Conservation (phyloP, 352 stramenopile genomes). For the Phytophthora cryptogea region DNA sequence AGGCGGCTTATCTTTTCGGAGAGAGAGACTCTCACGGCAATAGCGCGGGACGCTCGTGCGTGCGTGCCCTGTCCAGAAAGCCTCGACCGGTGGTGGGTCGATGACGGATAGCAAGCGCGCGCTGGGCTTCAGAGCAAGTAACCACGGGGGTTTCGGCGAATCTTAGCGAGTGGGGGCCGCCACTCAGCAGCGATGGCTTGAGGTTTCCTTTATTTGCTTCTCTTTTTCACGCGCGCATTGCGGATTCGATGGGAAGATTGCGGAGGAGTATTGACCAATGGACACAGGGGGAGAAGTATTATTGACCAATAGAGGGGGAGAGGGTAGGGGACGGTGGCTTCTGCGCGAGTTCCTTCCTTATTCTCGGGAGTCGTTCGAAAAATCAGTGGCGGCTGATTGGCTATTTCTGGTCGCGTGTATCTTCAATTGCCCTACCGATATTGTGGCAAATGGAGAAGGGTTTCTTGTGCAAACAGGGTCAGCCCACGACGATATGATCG, state of each 20-base stretch:
- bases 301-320: too few relatives aligned
- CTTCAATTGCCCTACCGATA: conserved; percentile 5
- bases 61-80: conserved; percentile 18
- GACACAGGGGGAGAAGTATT: too few relatives aligned
- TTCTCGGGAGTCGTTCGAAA: conserved; percentile 24
- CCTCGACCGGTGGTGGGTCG: conserved; percentile 1
- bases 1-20: conserved; percentile 15
- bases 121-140: conserved; percentile 16
- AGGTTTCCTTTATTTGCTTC: conserved; percentile 30
- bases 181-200: conserved; percentile 11
- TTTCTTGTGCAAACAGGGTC: too few relatives aligned
- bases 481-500: too few relatives aligned
- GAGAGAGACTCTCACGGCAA: not conserved
- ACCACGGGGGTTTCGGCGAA: conserved; percentile 31
- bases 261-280: not conserved
- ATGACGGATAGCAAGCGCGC: not conserved
- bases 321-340: not conserved
- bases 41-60: conserved; percentile 9
- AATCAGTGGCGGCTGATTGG: conserved; percentile 16
- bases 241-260: conserved; percentile 7
- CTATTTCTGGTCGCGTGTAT: conserved; percentile 1
- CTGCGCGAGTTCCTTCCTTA: conserved; percentile 17
- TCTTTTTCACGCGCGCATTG: conserved; percentile 30
- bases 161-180: conserved; percentile 33
- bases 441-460: too few relatives aligned